These are phyloP conservation scores for Colletotrichum sp. DNA, from an alignment of 2,329 filamentous ascomycete species.

Conservation along the genomic window DNA sequence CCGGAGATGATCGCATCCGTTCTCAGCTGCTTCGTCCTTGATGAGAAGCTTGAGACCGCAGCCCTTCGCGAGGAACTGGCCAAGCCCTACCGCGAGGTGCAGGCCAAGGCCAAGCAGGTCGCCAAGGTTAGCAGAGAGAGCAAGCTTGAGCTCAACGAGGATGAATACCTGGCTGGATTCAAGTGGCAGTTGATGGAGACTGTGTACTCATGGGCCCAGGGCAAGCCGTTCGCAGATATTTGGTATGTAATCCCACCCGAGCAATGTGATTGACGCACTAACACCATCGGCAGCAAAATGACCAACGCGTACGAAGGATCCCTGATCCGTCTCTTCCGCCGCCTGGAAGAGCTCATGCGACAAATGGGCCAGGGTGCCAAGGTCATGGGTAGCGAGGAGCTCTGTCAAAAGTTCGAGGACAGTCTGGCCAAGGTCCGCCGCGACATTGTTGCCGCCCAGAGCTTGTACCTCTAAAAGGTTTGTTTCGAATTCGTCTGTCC, in stretches of 20 bases:
- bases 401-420: slow-evolving; percentile 90
- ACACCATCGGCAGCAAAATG: slow-evolving; percentile 79
- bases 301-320: slow-evolving; percentile 98
- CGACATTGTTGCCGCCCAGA: slow-evolving; percentile 95
- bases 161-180: slow-evolving; percentile 88
- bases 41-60: slow-evolving; percentile 87
- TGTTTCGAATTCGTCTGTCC: not conserved
- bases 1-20: slow-evolving; percentile 88
- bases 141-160: slow-evolving; percentile 92
- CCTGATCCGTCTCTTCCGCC: slow-evolving; percentile 93
- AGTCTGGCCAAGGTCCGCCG: slow-evolving; percentile 85
- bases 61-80: slow-evolving; percentile 82
- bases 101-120: slow-evolving; percentile 84
- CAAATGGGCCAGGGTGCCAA: slow-evolving; percentile 96
- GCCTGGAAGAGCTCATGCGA: slow-evolving; percentile 89
- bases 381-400: slow-evolving; percentile 96
- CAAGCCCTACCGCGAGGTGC: slow-evolving; percentile 86
- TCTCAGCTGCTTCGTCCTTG: slow-evolving; percentile 94
- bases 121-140: slow-evolving; percentile 95
- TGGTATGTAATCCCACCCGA: slow-evolving; percentile 71
- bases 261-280: not conserved
- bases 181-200: slow-evolving; percentile 98
- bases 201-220: slow-evolving; percentile 89
- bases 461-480: slow-evolving; percentile 76
- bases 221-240: slow-evolving; percentile 88